Conservation (phyloP, 129 eudicot species). For the Arctium minus region DNA sequence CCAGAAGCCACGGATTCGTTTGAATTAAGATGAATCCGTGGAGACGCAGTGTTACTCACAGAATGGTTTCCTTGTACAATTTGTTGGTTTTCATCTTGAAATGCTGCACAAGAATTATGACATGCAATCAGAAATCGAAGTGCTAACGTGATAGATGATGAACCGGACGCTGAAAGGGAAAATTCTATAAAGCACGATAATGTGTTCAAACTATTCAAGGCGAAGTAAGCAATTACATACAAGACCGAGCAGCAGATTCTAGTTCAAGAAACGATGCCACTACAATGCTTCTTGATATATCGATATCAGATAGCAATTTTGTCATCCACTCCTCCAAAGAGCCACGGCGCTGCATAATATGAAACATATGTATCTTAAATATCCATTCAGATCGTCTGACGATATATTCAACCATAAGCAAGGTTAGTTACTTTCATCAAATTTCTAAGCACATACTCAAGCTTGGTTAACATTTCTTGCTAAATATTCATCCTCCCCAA, state of each 20-base stretch:
- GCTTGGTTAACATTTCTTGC: background rate
- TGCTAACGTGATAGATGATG: background rate
- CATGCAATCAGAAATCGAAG: background rate
- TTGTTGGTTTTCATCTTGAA: slow-evolving; percentile 64
- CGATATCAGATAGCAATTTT: slow-evolving; percentile 81
- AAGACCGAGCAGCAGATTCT: slow-evolving; percentile 96
- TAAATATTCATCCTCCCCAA: background rate
- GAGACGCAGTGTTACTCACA: slow-evolving; percentile 8
- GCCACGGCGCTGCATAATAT: slow-evolving; percentile 64
- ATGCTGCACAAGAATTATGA: slow-evolving; percentile 50
- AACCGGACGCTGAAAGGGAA: background rate
- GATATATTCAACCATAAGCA: background rate
- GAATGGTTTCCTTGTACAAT: slow-evolving; percentile 37
- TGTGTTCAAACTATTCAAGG: background rate
- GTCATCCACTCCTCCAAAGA: slow-evolving; percentile 93
- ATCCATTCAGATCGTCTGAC: background rate
- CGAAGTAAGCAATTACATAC: slow-evolving; percentile 46
- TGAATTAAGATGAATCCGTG: slow-evolving; percentile 35
- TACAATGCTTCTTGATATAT: slow-evolving; percentile 74
- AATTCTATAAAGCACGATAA: background rate
- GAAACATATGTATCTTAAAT: background rate
- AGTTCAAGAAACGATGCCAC: slow-evolving; percentile 97
- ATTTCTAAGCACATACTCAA: background rate
- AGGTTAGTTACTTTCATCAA: background rate
- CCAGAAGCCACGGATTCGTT: slow-evolving; percentile 50